Conservation (phyloP, 179 eudicot genomes). For the Carnegiea gigantea region DNA sequence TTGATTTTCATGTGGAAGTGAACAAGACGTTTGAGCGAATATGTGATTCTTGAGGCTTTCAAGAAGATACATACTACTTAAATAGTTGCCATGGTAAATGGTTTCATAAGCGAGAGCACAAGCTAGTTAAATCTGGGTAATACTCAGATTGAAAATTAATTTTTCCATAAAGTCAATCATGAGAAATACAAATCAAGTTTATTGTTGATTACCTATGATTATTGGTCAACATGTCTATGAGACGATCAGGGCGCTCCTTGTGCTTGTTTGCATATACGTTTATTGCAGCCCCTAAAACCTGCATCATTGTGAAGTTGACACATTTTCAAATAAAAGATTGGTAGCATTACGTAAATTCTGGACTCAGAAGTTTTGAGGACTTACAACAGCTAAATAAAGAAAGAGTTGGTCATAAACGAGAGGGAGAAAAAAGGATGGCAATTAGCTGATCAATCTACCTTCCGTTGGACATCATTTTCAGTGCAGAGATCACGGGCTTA, state of each 20-base stretch:
- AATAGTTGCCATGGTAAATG: not conserved
- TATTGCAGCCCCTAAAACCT: constrained; percentile 98
- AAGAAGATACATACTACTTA: not conserved
- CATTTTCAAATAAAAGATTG: constrained; percentile 3
- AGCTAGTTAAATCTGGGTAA: not conserved
- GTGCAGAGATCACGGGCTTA: too few relatives aligned
- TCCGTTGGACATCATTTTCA: too few relatives aligned
- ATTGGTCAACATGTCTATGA: constrained; percentile 94
- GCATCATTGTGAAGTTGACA: constrained; percentile 28
- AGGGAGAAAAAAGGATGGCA: too few relatives aligned
- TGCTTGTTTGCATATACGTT: constrained; percentile 97
- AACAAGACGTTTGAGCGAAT: not conserved
- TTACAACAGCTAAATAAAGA: too few relatives aligned
- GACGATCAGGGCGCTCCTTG: constrained; percentile 99
- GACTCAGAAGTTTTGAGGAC: not conserved
- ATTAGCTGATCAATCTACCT: too few relatives aligned
- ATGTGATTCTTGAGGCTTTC: not conserved
- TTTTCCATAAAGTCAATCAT: not conserved
- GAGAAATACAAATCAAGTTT: not conserved
- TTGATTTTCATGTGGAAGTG: not conserved
- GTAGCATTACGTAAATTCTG: not conserved
- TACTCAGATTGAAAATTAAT: not conserved
- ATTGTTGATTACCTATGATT: constrained; percentile 72
- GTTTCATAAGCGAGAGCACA: not conserved
- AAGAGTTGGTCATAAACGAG: too few relatives aligned